A percentile compares a stretch with the other conserved stretches of the same genome.
These are phyloP conservation scores for Apiospora marii DNA, from an alignment of 2,329 filamentous ascomycete species.

Conservation along the genomic window DNA sequence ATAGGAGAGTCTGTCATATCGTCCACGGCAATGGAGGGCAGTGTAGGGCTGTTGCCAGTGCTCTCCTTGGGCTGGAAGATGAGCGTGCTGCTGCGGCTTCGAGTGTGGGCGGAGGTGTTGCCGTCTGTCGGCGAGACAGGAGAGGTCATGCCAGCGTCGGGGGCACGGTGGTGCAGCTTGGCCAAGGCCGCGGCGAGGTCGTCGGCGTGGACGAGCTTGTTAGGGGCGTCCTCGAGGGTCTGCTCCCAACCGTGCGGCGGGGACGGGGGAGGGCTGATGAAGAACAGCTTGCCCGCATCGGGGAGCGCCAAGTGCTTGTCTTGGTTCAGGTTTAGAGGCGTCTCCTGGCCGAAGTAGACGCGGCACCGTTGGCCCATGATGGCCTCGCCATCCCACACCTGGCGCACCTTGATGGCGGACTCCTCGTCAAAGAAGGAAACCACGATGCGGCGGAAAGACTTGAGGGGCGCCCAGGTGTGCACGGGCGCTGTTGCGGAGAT, in stretches of 20 bases:
- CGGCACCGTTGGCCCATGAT: constrained; percentile 74
- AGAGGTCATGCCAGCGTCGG: constrained; percentile 38
- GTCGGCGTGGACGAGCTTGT: constrained; percentile 74
- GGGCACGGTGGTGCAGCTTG: constrained; percentile 60
- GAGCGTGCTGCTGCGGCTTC: constrained; percentile 70
- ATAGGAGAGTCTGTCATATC: constrained; percentile 68
- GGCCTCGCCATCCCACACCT: constrained; percentile 76
- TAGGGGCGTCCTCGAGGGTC: constrained; percentile 72
- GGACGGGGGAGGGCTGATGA: constrained; percentile 74
- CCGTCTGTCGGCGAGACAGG: constrained; percentile 51
- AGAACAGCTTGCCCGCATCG: constrained; percentile 75
- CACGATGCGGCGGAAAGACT: constrained; percentile 83
- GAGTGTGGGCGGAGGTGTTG: constrained; percentile 40
- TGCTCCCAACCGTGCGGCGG: constrained; percentile 77
- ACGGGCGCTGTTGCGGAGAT: constrained; percentile 75
- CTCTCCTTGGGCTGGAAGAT: constrained; percentile 70
- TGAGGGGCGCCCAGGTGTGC: constrained; percentile 81
- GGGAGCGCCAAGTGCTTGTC: constrained; percentile 71
- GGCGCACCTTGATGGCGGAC: constrained; percentile 74
- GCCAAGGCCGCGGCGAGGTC: constrained; percentile 72
- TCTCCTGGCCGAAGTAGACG: constrained; percentile 73
- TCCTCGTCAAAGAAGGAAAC: constrained; percentile 77
- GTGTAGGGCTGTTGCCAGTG: constrained; percentile 56
- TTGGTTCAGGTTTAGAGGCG: constrained; percentile 57
- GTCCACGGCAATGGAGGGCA: constrained; percentile 72